A percentile compares a stretch with the other conserved stretches of the same genome.
These are phyloP conservation scores for Blastobotrys malaysiensis DNA, from an alignment of 1,139 yeast species.

Conservation along the genomic window DNA sequence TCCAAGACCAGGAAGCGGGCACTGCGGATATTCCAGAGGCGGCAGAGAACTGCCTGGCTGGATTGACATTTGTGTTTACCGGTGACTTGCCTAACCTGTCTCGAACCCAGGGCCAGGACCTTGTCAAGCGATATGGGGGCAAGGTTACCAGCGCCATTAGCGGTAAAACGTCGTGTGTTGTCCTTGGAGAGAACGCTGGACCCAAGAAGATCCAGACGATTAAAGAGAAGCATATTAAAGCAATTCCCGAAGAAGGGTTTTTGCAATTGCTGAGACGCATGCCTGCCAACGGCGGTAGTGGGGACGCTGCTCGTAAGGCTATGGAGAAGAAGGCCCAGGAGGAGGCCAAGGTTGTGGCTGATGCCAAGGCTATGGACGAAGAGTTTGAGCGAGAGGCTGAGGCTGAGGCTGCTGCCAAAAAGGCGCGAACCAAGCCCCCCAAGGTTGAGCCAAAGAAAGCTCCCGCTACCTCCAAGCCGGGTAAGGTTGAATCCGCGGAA, in stretches of 20 bases:
- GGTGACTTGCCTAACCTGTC: slow-evolving; percentile 79
- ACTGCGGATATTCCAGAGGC: slow-evolving; percentile 60
- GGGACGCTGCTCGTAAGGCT: slow-evolving; percentile 70
- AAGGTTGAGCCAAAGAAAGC: slow-evolving; percentile 7
- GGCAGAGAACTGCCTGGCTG: slow-evolving; percentile 73
- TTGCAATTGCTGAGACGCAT: slow-evolving; percentile 61
- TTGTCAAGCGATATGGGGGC: slow-evolving; percentile 87
- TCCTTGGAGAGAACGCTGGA: slow-evolving; percentile 93
- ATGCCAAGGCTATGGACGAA: slow-evolving; percentile 40
- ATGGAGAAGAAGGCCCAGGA: slow-evolving; percentile 63
- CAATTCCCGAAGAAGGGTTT: slow-evolving; percentile 84
- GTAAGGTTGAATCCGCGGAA: slow-evolving; percentile 38
- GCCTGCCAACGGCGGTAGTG: slow-evolving; percentile 91
- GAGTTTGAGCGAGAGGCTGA: slow-evolving; percentile 37
- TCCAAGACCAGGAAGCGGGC: slow-evolving; percentile 8
- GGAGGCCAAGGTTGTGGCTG: slow-evolving; percentile 49
- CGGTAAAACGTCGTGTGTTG: slow-evolving; percentile 81
- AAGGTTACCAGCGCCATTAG: slow-evolving; percentile 84
- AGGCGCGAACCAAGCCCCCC: slow-evolving; percentile 6
- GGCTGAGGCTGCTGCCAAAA: slow-evolving; percentile 30
- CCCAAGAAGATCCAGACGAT: slow-evolving; percentile 88
- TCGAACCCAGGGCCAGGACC: slow-evolving; percentile 64
- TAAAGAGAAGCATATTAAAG: slow-evolving; percentile 63
- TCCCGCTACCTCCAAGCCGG: background rate
- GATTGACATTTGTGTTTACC: slow-evolving; percentile 87